Conservation (phyloP, 2,329 filamentous ascomycete genomes). For the Dactylellina cionopaga region DNA sequence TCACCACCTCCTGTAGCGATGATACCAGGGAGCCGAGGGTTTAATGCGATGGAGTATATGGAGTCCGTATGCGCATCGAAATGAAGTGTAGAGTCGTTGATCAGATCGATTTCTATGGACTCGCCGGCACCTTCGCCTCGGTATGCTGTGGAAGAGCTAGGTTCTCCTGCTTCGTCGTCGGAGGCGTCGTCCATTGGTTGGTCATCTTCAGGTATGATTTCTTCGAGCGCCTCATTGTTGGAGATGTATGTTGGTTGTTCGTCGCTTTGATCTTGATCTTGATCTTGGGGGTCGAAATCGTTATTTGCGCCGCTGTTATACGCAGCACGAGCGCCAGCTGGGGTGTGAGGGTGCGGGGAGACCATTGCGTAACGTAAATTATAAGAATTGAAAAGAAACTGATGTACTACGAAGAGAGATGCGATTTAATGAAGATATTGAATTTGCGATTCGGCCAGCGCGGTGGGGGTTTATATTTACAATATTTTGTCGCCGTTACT, state of each 20-base stretch:
- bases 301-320: conserved; percentile 35
- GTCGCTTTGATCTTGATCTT: conserved; percentile 63
- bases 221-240: conserved; percentile 80
- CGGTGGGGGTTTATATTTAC: conserved; percentile 32
- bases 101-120: conserved; percentile 76
- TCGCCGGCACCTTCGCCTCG: conserved; percentile 61
- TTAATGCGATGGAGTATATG: conserved; percentile 93
- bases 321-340: conserved; percentile 33
- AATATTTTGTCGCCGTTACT: no score
- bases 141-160: conserved; percentile 58
- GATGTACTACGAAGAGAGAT: neutral
- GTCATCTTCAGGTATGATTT: conserved; percentile 75
- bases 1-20: conserved; percentile 88
- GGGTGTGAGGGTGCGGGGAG: conserved; percentile 42
- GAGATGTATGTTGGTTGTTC: conserved; percentile 78
- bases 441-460: neutral
- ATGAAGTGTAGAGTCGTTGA: conserved; percentile 93
- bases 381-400: neutral
- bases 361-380: conserved; percentile 14
- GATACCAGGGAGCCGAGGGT: conserved; percentile 77
- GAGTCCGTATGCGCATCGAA: conserved; percentile 91
- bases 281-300: conserved; percentile 26
- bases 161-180: conserved; percentile 69
- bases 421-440: conserved; percentile 9
- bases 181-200: conserved; percentile 82